A percentile compares a stretch with the other conserved stretches of the same genome.
These are phyloP conservation scores for Pseudogymnoascus destructans DNA, from an alignment of 2,329 filamentous ascomycete species.

Conservation along the genomic window DNA sequence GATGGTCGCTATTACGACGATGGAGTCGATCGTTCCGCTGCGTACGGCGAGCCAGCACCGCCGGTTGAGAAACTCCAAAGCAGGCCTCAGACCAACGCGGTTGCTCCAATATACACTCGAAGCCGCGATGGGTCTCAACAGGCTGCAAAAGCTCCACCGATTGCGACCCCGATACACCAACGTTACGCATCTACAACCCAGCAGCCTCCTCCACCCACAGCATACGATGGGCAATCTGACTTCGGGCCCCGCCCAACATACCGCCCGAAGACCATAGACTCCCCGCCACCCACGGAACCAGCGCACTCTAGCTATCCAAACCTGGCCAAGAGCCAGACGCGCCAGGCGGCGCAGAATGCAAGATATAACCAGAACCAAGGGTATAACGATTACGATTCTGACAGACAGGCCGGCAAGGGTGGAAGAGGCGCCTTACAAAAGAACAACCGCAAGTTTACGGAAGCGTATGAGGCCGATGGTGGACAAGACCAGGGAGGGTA, in stretches of 20 bases:
- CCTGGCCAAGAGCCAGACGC: conserved; percentile 1
- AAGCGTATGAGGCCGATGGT: conserved; percentile 72
- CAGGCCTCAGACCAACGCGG: background rate
- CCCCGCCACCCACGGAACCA: conserved; percentile 36
- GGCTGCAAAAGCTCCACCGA: conserved; percentile 28
- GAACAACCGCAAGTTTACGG: conserved; percentile 71
- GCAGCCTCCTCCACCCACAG: background rate
- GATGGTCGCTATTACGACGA: conserved; percentile 17
- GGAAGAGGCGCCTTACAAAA: conserved; percentile 59
- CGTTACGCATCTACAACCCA: conserved; percentile 27
- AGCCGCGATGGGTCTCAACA: conserved; percentile 23
- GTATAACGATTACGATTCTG: conserved; percentile 34
- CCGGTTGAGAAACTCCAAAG: background rate
- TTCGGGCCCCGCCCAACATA: conserved; percentile 25
- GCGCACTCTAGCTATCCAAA: conserved; percentile 18
- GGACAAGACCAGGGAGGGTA: conserved; percentile 52
- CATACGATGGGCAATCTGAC: conserved; percentile 4
- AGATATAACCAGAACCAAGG: conserved; percentile 35
- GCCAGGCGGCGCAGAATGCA: conserved; percentile 32
- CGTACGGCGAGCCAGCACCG: conserved; percentile 15
- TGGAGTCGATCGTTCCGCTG: conserved; percentile 18
- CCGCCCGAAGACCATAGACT: conserved; percentile 31
- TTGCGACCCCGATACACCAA: conserved; percentile 31
- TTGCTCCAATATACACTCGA: conserved; percentile 17
- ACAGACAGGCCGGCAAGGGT: conserved; percentile 26